Evolutionary conservation across 176 grass and related monocot species (phyloP), one percentile per base, ranked within the genome.

Genomic region (Carex cristatella): DNA sequence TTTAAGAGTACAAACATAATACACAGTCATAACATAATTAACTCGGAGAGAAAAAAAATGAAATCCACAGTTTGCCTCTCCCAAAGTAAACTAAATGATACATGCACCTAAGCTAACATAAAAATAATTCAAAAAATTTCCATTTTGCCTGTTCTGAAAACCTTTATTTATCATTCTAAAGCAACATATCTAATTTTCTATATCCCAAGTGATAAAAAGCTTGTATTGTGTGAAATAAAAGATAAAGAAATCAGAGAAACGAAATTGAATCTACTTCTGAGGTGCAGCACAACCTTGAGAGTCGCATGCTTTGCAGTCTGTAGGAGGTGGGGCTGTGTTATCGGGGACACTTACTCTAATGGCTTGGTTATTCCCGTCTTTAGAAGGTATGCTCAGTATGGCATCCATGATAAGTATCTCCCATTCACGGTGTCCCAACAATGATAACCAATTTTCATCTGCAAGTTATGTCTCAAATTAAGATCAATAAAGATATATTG

Each of bases 401-500:
- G 91, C 89, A 83, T 95, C 91, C 94, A 93, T 89, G 27, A 95
- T 15, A 33, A 95, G 87, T 85, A 93, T 89, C 31, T 95, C 94
- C 87, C 87, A 89, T 4, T 89, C 63, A 1, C 83, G 62, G 1
- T 56, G 85, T 71, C 66, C 83, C 35, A 95, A 65, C 84, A 88
- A 92, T 1, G 85, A 85, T 79, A 86, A 89, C 91, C 87, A 91
- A 76, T 74, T 89, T 71, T 89, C 91, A 83, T 96, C 87, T 96
- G 83, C 86, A 14, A 59, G 31, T 72, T 11, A 31, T 16, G 51
- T 63, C 15, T 61, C 53, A 18, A 37, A 81, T 81, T 81, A 33
- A 59, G 70, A 61, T 60, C 23, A 61, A 60, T 42, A 46, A 23
- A 72, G 27, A 33, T 56, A 49, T 77, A 76, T 16, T 56, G 38